These are phyloP conservation scores for Biscogniauxia marginata DNA, from an alignment of 2,329 filamentous ascomycete genomes.

Conservation along the genomic window DNA sequence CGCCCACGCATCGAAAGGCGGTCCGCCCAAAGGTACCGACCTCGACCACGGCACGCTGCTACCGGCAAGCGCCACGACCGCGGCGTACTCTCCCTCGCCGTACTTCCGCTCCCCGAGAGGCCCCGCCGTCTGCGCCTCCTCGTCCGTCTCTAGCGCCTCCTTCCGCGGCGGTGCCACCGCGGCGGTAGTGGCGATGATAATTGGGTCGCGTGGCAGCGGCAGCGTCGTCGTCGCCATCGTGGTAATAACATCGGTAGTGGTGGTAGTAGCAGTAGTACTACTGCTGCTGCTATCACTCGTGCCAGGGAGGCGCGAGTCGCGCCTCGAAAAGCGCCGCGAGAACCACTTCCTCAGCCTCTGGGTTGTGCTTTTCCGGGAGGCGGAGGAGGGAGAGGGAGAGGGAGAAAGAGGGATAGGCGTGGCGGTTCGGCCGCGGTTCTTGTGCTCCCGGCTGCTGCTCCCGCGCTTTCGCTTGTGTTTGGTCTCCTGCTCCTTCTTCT, in stretches of 20 bases:
- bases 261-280: no score
- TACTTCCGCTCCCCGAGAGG: constrained; percentile 5
- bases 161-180: background rate
- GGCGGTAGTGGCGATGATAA: background rate
- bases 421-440: no score
- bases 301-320: no score
- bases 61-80: background rate
- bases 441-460: background rate
- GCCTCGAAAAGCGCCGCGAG: no score
- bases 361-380: background rate
- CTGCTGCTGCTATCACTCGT: no score
- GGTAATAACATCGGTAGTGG: no score
- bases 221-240: background rate
- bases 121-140: background rate
- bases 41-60: no score
- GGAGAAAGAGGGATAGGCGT: no score
- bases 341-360: no score
- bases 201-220: no score
- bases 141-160: background rate
- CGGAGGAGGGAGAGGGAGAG: background rate
- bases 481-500: background rate
- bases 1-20: no score
- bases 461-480: background rate
- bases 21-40: no score
- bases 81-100: constrained; percentile 3